Base-by-base conservation (phyloP, 2,329 filamentous ascomycete genomes). In the Parastagonospora nodorum region DNA sequence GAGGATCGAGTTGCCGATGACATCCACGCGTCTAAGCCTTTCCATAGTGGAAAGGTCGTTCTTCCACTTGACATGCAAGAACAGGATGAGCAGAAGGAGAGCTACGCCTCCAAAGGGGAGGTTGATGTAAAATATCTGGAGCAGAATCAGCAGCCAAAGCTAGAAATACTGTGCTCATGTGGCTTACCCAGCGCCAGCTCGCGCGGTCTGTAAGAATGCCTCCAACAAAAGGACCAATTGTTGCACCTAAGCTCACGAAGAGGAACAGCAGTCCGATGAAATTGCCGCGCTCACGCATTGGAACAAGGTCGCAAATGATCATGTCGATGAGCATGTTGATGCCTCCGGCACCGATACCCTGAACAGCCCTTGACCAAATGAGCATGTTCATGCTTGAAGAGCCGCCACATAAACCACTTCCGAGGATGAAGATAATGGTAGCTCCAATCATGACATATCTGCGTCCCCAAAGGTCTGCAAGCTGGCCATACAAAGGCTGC, bases 291-390 rank as follows among this genome's bases (percentile, higher is more conserved):
- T 81, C 38, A 2, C 57, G 45, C 14, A 82, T 63, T 0, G 78
- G 74, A 0, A 81, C 76, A 4, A 82, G 57, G 51, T 82, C 80
- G 12, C 69, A 77, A 12, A 80, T 66, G 33, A 83, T 42, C 10
- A 35, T 37, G 11, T 61, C 14, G 74, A 46, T 1, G 2, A 67
- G 67, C n/a, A 55, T 75, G 1, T 53, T 71, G 0, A 82, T 77
- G 0, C 77, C 77, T 1, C 80, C 82, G 32, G 70, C 74, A 6
- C 45, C 50, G 8, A 51, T 19, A 4, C 84, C 84, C 50, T 86
- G 82, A 4, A 86, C 65, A 0, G 75, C 74, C 2, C 83, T 75
- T 9, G 79, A 80, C 51, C 72, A 77, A 24, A 87, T 82, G 2
- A 87, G 68, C 67, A 77, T 78, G 0, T 46, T 58, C 2, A 66